These are phyloP conservation scores for Didymella pinodella DNA, from an alignment of 2,329 filamentous ascomycete species.

Conservation along the genomic window DNA sequence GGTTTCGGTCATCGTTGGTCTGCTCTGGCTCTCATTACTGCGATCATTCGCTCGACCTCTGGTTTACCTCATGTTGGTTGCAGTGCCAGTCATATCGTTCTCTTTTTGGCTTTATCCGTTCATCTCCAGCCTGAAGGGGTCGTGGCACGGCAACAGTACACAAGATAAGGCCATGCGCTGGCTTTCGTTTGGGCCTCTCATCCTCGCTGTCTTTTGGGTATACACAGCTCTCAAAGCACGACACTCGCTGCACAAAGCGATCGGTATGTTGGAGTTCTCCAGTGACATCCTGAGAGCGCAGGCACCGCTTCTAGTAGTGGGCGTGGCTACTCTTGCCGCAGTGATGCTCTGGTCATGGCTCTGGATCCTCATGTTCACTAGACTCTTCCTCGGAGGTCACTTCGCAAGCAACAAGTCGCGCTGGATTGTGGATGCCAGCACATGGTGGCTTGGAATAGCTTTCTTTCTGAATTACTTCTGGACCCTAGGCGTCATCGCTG, in stretches of 20 bases:
- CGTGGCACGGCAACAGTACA: constrained; percentile 75
- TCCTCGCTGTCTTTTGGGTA: constrained; percentile 79
- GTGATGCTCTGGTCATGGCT: constrained; percentile 93
- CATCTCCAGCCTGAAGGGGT: constrained; percentile 84
- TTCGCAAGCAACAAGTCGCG: constrained; percentile 63
- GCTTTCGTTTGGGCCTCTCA: constrained; percentile 77
- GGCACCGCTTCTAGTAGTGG: constrained; percentile 81
- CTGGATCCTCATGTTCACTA: constrained; percentile 96
- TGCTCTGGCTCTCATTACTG: constrained; percentile 88
- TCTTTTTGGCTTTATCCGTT: constrained; percentile 93
- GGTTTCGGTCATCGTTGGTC: constrained; percentile 84
- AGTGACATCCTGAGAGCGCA: constrained; percentile 87
- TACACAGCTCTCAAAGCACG: constrained; percentile 84
- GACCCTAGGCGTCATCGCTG: constrained; percentile 87
- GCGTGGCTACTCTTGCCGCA: constrained; percentile 75
- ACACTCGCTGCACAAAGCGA: constrained; percentile 79
- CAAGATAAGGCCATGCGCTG: constrained; percentile 92
- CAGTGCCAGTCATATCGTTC: constrained; percentile 84
- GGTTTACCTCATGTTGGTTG: constrained; percentile 79
- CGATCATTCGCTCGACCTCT: constrained; percentile 87
- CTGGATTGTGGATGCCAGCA: constrained; percentile 86
- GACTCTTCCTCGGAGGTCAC: constrained; percentile 92
- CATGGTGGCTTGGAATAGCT: constrained; percentile 93
- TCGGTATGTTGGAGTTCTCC: constrained; percentile 90
- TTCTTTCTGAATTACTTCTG: constrained; percentile 96